These are phyloP conservation scores for Wilhelminamyces savonicus DNA, from an alignment of 805 yeast species.

Conservation along the genomic window DNA sequence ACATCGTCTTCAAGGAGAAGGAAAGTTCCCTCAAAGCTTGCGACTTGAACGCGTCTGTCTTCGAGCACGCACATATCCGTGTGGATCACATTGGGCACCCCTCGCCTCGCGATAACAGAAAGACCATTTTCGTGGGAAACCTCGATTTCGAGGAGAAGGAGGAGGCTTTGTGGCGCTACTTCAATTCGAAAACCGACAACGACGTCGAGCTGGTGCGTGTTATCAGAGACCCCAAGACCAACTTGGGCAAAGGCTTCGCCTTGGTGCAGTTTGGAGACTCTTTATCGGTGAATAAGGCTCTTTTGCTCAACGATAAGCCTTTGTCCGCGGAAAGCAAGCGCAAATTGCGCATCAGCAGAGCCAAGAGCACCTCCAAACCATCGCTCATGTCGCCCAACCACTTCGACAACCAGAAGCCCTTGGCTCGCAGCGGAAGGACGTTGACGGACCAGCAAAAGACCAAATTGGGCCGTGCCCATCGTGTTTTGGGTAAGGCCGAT, in stretches of 20 bases:
- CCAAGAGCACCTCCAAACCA: constrained; percentile 35
- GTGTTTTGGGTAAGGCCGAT: constrained; percentile 74
- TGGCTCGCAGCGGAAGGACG: constrained; percentile 16
- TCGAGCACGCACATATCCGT: constrained; percentile 70
- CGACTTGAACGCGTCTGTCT: constrained; percentile 58
- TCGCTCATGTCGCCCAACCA: constrained; percentile 40
- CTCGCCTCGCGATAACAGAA: constrained; percentile 71
- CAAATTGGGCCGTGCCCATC: constrained; percentile 71
- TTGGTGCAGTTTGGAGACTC: constrained; percentile 82
- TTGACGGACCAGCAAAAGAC: constrained; percentile 68
- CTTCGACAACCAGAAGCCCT: constrained; percentile 25
- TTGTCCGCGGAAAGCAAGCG: constrained; percentile 40
- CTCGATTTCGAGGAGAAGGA: constrained; percentile 89
- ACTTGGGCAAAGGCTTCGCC: constrained; percentile 96
- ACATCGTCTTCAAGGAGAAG: constrained; percentile 67
- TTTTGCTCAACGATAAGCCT: constrained; percentile 68
- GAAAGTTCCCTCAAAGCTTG: constrained; percentile 41
- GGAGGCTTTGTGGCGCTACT: constrained; percentile 82
- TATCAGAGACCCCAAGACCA: constrained; percentile 87
- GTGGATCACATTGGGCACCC: constrained; percentile 95
- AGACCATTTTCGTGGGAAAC: constrained; percentile 89
- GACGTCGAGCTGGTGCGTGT: constrained; percentile 85
- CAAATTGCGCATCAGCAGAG: constrained; percentile 69
- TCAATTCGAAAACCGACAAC: constrained; percentile 38
- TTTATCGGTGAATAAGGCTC: constrained; percentile 71